Evolutionary conservation across 441 rosid species (phyloP).

Genomic region (Metrosideros polymorpha): DNA sequence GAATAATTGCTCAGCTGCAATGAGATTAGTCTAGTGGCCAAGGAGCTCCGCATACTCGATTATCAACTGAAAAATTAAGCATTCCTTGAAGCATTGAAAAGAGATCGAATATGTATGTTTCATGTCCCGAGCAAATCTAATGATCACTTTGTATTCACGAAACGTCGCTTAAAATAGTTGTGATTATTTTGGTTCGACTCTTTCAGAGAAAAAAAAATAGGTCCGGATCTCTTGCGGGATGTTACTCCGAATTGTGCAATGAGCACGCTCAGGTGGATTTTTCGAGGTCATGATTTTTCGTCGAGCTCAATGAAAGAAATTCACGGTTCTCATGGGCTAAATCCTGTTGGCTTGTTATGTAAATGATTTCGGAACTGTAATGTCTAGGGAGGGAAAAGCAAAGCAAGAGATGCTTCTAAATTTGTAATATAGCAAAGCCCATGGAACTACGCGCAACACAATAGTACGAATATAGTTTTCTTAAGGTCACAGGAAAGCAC

Average conservation of each 20-base stretch:
- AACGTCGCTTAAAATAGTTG: neutral
- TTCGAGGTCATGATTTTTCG: neutral
- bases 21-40: rapidly evolving
- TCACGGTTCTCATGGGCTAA: neutral
- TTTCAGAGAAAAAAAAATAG: too few relatives aligned
- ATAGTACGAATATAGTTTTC: neutral
- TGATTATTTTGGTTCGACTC: neutral
- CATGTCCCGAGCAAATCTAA: neutral
- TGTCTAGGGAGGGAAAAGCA: neutral
- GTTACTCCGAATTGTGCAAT: rapidly evolving
- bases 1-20: rapidly evolving
- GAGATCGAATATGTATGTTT: rapidly evolving
- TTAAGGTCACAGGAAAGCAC: neutral
- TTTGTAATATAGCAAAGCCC: neutral
- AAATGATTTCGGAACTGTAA: neutral
- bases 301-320: neutral
- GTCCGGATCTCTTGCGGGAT: too few relatives aligned
- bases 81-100: neutral
- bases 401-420: neutral
- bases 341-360: rapidly evolving
- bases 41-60: neutral
- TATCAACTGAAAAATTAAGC: neutral
- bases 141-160: rapidly evolving
- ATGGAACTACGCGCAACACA: neutral
- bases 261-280: neutral